phyloP scores from a whole-genome alignment of 805 yeast genomes.

The Lipomyces mesembrius region DNA sequence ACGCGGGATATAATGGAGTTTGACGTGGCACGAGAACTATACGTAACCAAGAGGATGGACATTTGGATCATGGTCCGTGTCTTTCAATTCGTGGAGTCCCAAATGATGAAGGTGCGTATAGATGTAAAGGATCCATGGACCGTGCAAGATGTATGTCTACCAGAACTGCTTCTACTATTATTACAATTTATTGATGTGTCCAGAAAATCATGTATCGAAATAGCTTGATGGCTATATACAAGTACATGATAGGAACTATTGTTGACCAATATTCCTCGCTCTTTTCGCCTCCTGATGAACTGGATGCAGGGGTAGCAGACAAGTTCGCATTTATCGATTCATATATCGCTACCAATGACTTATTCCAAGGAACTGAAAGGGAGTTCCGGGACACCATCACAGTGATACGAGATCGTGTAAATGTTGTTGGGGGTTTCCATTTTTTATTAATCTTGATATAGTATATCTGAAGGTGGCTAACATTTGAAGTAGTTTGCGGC shows the following conservation, averaged over 20 bases:
- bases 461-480: background rate
- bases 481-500: constrained; percentile 7
- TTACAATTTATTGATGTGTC: background rate
- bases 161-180: background rate
- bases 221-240: constrained; percentile 15
- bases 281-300: background rate
- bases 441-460: background rate
- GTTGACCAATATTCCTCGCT: background rate
- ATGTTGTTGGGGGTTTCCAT: background rate
- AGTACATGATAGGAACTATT: constrained; percentile 2
- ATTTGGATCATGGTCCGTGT: constrained; percentile 2
- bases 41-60: constrained; percentile 24
- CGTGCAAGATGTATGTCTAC: constrained; percentile 13
- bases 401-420: background rate
- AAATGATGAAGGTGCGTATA: background rate
- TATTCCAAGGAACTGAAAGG: constrained; percentile 14
- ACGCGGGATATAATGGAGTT: constrained; percentile 57
- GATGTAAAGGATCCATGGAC: constrained; percentile 20
- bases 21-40: constrained; percentile 54
- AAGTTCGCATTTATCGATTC: constrained; percentile 20
- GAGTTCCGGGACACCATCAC: constrained; percentile 19
- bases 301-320: background rate
- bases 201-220: constrained; percentile 15
- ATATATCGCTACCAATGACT: constrained; percentile 17
- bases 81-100: constrained; percentile 9